Evolutionary conservation across 257 asterid genomes (phyloP).

Genomic region (Forsythia suspensa): DNA sequence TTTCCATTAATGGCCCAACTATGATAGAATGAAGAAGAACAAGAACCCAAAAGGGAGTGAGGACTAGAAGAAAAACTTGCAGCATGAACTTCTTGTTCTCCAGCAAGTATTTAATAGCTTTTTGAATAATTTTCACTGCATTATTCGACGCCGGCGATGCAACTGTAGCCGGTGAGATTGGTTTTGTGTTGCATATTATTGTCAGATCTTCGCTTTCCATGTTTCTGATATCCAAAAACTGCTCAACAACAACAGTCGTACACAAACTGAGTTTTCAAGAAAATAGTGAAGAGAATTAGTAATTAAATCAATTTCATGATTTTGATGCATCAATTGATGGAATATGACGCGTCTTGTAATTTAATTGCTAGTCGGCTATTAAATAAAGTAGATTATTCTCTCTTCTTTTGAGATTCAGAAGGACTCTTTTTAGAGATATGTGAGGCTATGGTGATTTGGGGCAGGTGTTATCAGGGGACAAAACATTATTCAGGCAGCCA

Average conservation of each 20-base stretch:
- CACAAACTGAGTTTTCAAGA: no score
- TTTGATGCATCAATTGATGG: no score
- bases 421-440: not conserved
- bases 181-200: not conserved
- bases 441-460: conserved; percentile 17
- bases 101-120: conserved; percentile 10
- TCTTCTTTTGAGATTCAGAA: no score
- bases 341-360: no score
- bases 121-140: conserved; percentile 5
- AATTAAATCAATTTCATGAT: no score
- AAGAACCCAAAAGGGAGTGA: not conserved
- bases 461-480: conserved; percentile 14
- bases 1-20: conserved; percentile 5
- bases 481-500: not conserved
- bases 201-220: not conserved
- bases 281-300: no score
- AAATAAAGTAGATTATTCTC: no score
- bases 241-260: no score
- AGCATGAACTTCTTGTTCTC: conserved; percentile 20
- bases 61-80: conserved; percentile 1
- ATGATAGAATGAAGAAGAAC: conserved; percentile 10
- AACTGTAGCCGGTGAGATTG: not conserved
- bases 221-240: not conserved
- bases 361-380: no score
- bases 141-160: conserved; percentile 1